Evolutionary conservation across 2,329 filamentous ascomycete species (phyloP).

Genomic region (Phaeosphaeriaceae sp.): DNA sequence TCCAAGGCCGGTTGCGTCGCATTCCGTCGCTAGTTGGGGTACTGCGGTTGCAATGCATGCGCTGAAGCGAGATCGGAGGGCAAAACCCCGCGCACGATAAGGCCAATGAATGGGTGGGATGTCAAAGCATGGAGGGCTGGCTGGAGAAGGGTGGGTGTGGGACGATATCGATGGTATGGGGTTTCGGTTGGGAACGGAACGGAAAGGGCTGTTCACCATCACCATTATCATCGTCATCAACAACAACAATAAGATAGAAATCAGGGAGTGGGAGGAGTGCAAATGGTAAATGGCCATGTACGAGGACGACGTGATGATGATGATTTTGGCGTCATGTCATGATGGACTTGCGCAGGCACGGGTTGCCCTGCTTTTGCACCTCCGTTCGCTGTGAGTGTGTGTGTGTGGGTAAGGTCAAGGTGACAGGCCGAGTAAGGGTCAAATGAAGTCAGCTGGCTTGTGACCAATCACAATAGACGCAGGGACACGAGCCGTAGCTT

Average conservation of each 20-base stretch:
- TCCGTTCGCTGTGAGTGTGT: not conserved
- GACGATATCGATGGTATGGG: conserved; percentile 10
- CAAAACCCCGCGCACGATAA: conserved; percentile 39
- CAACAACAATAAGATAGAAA: not conserved
- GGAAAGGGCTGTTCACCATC: conserved; percentile 5
- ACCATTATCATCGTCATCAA: not conserved
- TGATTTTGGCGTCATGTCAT: not conserved
- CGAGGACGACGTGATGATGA: too few species aligned
- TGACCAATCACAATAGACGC: conserved; percentile 19
- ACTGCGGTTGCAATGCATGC: too few species aligned
- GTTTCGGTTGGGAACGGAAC: conserved; percentile 42
- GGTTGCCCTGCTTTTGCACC: conserved; percentile 18
- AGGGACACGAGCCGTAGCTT: conserved; percentile 23
- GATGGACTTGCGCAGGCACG: conserved; percentile 8
- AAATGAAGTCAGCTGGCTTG: conserved; percentile 23
- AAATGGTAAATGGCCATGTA: too few species aligned
- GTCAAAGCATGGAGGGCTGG: conserved; percentile 35
- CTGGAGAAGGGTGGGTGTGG: conserved; percentile 18
- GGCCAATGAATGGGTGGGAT: conserved; percentile 37
- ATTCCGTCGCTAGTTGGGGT: too few species aligned
- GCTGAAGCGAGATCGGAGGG: conserved; percentile 38
- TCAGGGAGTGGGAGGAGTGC: too few species aligned
- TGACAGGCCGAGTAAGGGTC: too few species aligned
- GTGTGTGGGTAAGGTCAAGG: not conserved
- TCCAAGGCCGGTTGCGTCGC: not conserved